These are phyloP conservation scores for Hirsutella rhossiliensis DNA, from an alignment of 2,329 filamentous ascomycete species.

Conservation along the genomic window DNA sequence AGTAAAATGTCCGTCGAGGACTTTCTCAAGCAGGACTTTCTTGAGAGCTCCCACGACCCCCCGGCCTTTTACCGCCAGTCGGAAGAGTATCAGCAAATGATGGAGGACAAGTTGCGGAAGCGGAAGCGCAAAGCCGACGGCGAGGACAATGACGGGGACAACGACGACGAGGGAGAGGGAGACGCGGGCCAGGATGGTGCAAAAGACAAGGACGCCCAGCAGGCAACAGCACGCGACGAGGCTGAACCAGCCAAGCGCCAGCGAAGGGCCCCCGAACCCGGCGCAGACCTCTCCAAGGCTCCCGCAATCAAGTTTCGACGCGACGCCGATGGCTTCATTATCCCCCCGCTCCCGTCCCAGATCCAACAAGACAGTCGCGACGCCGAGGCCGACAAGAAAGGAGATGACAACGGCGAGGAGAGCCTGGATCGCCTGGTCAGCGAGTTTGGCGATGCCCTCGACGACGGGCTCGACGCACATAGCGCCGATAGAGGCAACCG, in stretches of 20 bases:
- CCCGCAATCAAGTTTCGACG: conserved; percentile 29
- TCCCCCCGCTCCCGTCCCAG: conserved; percentile 39
- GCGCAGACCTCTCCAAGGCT: conserved; percentile 21
- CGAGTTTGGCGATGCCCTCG: conserved; percentile 30
- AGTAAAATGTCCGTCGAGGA: conserved; percentile 79
- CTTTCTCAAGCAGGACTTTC: conserved; percentile 59
- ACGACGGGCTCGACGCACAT: conserved; percentile 7
- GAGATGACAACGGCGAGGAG: conserved; percentile 15
- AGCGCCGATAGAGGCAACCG: conserved; percentile 10
- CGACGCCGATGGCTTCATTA: conserved; percentile 58
- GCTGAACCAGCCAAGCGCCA: background rate
- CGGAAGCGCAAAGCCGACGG: conserved; percentile 22
- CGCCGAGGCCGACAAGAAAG: conserved; percentile 8
- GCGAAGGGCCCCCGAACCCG: conserved; percentile 13
- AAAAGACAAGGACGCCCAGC: background rate
- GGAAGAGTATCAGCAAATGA: conserved; percentile 43
- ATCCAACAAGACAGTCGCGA: conserved; percentile 22
- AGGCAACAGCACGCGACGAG: background rate
- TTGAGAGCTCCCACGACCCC: conserved; percentile 67
- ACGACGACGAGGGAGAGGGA: conserved; percentile 1
- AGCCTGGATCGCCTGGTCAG: conserved; percentile 28
- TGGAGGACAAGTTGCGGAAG: conserved; percentile 34
- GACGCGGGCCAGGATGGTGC: background rate
- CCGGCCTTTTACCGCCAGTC: conserved; percentile 66
- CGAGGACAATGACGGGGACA: conserved; percentile 2